Evolutionary conservation across 139 green algal genomes (phyloP), one percentile per base, ranked within the genome.

Genomic region (Haematococcus lacustris): DNA sequence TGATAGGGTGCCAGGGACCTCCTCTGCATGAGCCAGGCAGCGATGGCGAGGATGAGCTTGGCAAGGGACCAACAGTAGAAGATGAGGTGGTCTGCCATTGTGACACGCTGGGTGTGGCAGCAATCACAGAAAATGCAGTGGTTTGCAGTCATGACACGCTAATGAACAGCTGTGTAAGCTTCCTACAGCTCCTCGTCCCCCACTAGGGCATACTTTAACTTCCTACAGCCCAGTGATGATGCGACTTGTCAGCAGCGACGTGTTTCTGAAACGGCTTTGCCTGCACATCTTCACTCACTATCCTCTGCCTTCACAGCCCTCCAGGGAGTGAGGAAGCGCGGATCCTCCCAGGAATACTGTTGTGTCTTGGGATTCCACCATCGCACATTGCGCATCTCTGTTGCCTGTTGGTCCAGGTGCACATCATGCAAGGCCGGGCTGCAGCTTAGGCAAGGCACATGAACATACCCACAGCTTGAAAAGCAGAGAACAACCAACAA

Each of bases 321-420:
- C 69, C 69, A 74, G 17, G 53, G 34, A 35, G 38, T 51, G 17
- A 39, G 69, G 51, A 57, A 47, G 2, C 33, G 6, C 2, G 73
- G 73, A 38, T 78, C 50, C 65, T 73, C 73, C 73, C 73, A 78
- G 13, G 73, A 43, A 38, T 65, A 73, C 66, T 78, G 38, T 30
- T 73, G 34, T 2, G 66, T 78, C 37, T 64, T 67, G 1, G 70
- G 61, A 39, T 78, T 78, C 66, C 68, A 78, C 73, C 73, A 78
- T 26, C 73, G 73, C 37, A 78, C 64, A 32, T 78, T 78, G 32
- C 60, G 67, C 2, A 61, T 5, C 35, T 32, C 28, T 28, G n/a
- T 57, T 1, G 69, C 69, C 69, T 74, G 67, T n/a, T n/a, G n/a
- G n/a, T n/a, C n/a, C n/a, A n/a, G n/a, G n/a, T n/a, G n/a, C n/a